Evolutionary conservation across 2,329 filamentous ascomycete genomes (phyloP), one percentile per base, ranked within the genome.

Genomic region (Fusarium duplospermum): DNA sequence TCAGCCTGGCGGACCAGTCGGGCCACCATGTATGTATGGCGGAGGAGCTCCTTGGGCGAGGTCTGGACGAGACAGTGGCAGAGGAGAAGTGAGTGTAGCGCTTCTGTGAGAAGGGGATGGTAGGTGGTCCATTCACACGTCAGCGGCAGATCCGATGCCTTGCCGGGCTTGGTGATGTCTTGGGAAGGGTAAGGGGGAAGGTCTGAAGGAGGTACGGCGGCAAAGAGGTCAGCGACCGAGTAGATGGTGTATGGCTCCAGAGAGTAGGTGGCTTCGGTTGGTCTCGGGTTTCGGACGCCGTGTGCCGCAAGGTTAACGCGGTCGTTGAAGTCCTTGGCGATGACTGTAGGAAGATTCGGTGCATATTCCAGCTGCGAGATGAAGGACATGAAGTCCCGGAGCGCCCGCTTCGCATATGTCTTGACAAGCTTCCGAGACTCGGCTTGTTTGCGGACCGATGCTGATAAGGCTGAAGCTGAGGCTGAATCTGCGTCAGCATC

Each of bases 61-160:
- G 94, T 97, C 81, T 96, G 94, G 9, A 94, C 84, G 11, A 97
- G 89, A n/a, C 89, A 89, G 81, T 97, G 94, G 74, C 92, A 93
- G 45, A 97, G 88, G 10, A 97, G 89, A 2, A 96, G 83, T 6
- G 91, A 92, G 81, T 97, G 94, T 1, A 97, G 87, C 1, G 93
- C 93, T 74, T 97, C 94, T 8, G 91, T 91, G 13, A 97, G 86
- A 10, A 96, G 87, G 0, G 94, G 94, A 77, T 97, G 94, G 80
- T 94, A 96, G 1, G 93, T 96, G 31, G 79, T 73, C 62, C 69
- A 76, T 65, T 84, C 82, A 57, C 78, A 80, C n/a, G 76, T 75
- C 40, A 16, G 24, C 27, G 63, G 45, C 14, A 80, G 79, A 29
- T 82, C 83, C 66, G 85, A 80, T 36, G 81, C 78, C 8, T 70